Conservation (phyloP, 106 monocot genomes). For the Allium fistulosum region DNA sequence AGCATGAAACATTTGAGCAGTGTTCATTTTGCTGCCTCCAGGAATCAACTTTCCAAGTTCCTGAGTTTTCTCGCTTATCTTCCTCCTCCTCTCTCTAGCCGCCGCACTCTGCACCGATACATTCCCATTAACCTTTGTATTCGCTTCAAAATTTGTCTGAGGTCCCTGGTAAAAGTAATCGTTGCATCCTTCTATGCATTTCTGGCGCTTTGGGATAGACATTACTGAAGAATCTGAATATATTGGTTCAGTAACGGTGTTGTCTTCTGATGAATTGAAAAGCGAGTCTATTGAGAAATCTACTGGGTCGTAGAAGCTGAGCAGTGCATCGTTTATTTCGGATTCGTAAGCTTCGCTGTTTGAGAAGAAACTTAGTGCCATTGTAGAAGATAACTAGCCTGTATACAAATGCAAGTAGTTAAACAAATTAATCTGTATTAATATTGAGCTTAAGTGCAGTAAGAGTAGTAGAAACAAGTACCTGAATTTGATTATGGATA, state of each 20-base stretch:
- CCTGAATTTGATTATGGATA: too few species aligned
- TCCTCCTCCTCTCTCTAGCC: constrained; percentile 58
- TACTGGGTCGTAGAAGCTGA: constrained; percentile 28
- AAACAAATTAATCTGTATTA: too few species aligned
- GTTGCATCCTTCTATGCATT: constrained; percentile 7
- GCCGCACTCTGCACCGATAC: constrained; percentile 44
- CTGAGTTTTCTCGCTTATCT: constrained; percentile 72
- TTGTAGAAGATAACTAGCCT: not conserved
- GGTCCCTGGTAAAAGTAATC: not conserved
- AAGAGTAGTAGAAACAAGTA: too few species aligned
- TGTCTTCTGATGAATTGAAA: constrained; percentile 1
- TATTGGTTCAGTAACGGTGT: not conserved
- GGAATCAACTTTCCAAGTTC: constrained; percentile 55
- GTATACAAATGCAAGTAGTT: too few species aligned
- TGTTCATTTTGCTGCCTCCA: constrained; percentile 68
- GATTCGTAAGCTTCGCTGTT: constrained; percentile 13
- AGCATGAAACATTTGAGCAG: constrained; percentile 64
- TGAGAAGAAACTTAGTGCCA: constrained; percentile 28
- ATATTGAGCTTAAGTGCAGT: too few species aligned
- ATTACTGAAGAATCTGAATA: constrained; percentile 12
- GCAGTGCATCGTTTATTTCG: constrained; percentile 38
- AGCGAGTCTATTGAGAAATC: constrained; percentile 15
- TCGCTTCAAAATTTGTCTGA: not conserved
- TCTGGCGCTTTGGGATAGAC: constrained; percentile 18
- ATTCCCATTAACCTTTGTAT: not conserved